A percentile compares a stretch with the other conserved stretches of the same genome.
phyloP scores from a whole-genome alignment of 768 basidiomycete genomes.

The Phallus indusiatus region DNA sequence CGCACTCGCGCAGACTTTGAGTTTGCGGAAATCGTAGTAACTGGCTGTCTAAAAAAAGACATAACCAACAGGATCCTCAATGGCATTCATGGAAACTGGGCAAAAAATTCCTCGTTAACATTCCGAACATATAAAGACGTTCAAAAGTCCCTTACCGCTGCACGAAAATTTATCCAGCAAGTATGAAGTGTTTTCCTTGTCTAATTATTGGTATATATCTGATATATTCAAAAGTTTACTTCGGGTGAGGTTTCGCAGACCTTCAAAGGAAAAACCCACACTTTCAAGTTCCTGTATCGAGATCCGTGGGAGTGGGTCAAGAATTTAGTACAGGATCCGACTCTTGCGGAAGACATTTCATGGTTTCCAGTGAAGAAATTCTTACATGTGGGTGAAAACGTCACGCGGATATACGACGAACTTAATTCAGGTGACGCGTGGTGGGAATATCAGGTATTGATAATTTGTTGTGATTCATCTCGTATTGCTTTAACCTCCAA shows the following conservation, averaged over 20 bases:
- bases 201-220: too few species aligned
- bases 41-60: slow-evolving; percentile 10
- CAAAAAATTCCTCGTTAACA: too few species aligned
- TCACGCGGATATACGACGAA: slow-evolving; percentile 20
- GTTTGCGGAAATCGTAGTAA: slow-evolving; percentile 18
- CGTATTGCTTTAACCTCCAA: background rate
- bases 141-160: too few species aligned
- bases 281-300: slow-evolving; percentile 19
- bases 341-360: slow-evolving; percentile 11
- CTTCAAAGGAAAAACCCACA: slow-evolving; percentile 12
- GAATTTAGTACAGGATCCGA: slow-evolving; percentile 15
- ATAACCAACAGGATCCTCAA: slow-evolving; percentile 10
- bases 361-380: slow-evolving; percentile 20
- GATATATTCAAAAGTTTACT: slow-evolving; percentile 14
- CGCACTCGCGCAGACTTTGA: slow-evolving; percentile 19
- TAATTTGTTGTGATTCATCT: background rate
- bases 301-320: slow-evolving; percentile 23
- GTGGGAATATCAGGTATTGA: slow-evolving; percentile 21
- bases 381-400: slow-evolving; percentile 13
- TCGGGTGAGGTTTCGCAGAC: slow-evolving; percentile 8
- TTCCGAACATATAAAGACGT: too few species aligned
- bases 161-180: too few species aligned
- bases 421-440: slow-evolving; percentile 22
- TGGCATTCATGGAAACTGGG: slow-evolving; percentile 14
- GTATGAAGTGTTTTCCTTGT: too few species aligned